Conservation (phyloP, 352 stramenopile genomes). For the Phytophthora agathidicida region DNA sequence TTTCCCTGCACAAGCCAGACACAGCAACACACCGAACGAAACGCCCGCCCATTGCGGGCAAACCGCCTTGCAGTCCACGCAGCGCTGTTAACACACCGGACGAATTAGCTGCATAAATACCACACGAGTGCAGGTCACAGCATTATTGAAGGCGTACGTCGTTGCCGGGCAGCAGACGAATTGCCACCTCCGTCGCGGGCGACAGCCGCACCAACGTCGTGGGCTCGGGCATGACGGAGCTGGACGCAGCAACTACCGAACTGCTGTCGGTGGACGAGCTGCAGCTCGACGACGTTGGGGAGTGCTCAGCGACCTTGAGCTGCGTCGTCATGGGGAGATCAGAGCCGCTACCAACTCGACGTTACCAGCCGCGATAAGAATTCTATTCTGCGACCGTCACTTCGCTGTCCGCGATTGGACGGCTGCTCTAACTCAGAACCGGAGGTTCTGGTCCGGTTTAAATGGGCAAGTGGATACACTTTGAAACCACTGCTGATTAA, state of each 20-base stretch:
- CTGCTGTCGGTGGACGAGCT: constrained; percentile 21
- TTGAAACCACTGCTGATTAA: too few relatives aligned
- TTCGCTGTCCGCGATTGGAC: constrained; percentile 23
- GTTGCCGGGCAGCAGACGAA: constrained; percentile 75
- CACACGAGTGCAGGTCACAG: not conserved
- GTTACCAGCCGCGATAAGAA: constrained; percentile 3
- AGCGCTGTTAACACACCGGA: constrained; percentile 48
- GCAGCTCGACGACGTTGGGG: constrained; percentile 13
- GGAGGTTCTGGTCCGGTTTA: not conserved
- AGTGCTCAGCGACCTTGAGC: constrained; percentile 6
- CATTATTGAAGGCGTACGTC: constrained; percentile 57
- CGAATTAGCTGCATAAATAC: too few relatives aligned
- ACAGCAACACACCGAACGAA: constrained; percentile 85
- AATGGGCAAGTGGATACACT: not conserved
- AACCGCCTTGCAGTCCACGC: constrained; percentile 79
- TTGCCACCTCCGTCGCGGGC: constrained; percentile 49
- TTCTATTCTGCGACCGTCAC: constrained; percentile 10
- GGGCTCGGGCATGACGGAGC: constrained; percentile 28
- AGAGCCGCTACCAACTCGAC: not conserved
- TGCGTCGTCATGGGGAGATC: constrained; percentile 21
- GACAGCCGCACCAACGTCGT: constrained; percentile 44
- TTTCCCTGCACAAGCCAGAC: constrained; percentile 72
- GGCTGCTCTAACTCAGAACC: constrained; percentile 18
- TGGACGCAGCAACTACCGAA: constrained; percentile 2
- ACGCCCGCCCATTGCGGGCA: constrained; percentile 86